A percentile compares a stretch with the other conserved stretches of the same genome.
Conservation (phyloP, 1,139 yeast genomes). For the Yamadazyma oceani region DNA sequence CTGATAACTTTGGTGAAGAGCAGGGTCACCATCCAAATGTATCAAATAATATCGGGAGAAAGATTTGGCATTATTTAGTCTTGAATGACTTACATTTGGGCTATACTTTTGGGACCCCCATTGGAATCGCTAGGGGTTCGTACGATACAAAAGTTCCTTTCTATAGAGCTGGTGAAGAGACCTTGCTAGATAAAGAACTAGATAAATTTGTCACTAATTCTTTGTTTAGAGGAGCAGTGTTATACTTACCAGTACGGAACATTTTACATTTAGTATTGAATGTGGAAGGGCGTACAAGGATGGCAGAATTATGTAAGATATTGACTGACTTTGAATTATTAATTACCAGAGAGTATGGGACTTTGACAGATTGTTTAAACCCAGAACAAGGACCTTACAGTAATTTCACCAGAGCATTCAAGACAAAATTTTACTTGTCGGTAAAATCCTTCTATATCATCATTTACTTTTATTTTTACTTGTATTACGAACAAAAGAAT, state of each 20-base stretch:
- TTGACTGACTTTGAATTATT: conserved; percentile 23
- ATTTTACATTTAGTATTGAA: conserved; percentile 21
- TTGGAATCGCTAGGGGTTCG: conserved; percentile 18
- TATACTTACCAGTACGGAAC: conserved; percentile 9
- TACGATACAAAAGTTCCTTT: conserved; percentile 32
- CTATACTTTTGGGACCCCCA: conserved; percentile 31
- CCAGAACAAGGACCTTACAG: conserved; percentile 17
- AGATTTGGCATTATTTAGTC: conserved; percentile 52
- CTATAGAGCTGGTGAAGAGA: conserved; percentile 24
- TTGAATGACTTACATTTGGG: conserved; percentile 28
- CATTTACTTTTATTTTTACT: conserved; percentile 38
- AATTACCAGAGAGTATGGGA: conserved; percentile 20
- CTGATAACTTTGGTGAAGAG: conserved; percentile 24
- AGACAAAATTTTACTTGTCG: conserved; percentile 29
- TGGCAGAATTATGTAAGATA: conserved; percentile 23
- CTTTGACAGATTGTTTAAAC: conserved; percentile 22
- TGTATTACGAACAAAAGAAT: conserved; percentile 37
- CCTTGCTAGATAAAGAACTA: conserved; percentile 20
- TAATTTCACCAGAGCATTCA: conserved; percentile 23
- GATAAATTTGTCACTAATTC: conserved; percentile 24
- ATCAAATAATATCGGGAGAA: conserved; percentile 44
- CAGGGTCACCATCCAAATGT: conserved; percentile 17
- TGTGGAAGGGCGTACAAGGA: conserved; percentile 22
- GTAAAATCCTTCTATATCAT: conserved; percentile 33
- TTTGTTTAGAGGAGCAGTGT: conserved; percentile 7